Base-by-base conservation (phyloP, 345 rosid species). In the Salix koriyanagi region DNA sequence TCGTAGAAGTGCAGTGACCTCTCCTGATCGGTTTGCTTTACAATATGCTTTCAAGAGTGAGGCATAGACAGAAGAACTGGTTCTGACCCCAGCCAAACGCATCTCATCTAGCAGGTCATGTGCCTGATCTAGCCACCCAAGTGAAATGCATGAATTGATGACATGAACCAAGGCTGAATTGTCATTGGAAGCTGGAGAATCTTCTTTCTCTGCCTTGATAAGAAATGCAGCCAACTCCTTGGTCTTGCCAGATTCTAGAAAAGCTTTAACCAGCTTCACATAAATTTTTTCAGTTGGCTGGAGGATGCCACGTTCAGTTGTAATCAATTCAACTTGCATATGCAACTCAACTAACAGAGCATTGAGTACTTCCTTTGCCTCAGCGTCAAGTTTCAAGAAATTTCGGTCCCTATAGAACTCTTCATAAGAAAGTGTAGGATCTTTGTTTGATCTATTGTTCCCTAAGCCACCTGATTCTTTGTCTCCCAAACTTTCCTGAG, bases 51-150 rank as follows among this genome's bases (percentile, higher is more conserved):
- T 90, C 65, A 96, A 79, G 58, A 96, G 94, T 12, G 91, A 89
- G 26, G 88, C 76, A 79, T 93, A 96, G 32, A 88, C 79, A n/a
- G 91, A 86, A 76, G 98, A 86, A 81, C 90, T 78, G 0, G 88
- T 85, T 87, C 91, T 87, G 65, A 88, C 86, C 68, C 97, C 96
- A 79, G 91, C 85, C 76, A 89, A 77, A 70, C 91, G 89, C 92
- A 93, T 91, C 83, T 96, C 99, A 65, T 96, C 96, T 37, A 96
- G 91, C 79, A 96, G 89, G 83, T 96, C 99, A 77, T 96, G 94
- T 6, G 97, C 97, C 82, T 90, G 88, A 80, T 93, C 97, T 77
- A 96, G 85, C 99, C 93, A 91, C 61, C 88, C 97, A 37, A 91
- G 83, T 72, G 96, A 86, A 78, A 96, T 92, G 85, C 98, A 96